These are phyloP conservation scores for Eimeria zaria DNA, from an alignment of 169 alveolate species.

Conservation along the genomic window DNA sequence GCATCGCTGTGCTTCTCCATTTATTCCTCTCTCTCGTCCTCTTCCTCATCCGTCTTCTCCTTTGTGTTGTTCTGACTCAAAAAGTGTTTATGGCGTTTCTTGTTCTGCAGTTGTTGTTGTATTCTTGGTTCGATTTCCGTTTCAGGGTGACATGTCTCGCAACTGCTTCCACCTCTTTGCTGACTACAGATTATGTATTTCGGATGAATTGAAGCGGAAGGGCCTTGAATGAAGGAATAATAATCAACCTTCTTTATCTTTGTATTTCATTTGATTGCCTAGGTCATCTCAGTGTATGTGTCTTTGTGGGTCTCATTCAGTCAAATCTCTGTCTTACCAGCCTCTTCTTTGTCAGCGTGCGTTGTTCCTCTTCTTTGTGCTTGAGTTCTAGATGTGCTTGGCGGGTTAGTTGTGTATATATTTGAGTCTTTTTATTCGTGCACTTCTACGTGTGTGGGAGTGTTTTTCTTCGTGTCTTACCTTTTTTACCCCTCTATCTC, in stretches of 20 bases:
- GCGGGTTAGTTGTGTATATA: neutral
- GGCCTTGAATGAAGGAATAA: constrained; percentile 2
- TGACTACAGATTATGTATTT: constrained; percentile 73
- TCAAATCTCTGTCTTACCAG: neutral
- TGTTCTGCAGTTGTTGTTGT: neutral
- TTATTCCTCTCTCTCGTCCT: neutral
- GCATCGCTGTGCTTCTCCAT: neutral
- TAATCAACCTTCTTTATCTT: neutral
- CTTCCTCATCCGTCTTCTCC: neutral
- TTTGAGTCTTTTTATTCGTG: too few relatives aligned
- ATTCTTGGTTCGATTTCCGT: neutral
- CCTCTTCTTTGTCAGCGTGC: neutral
- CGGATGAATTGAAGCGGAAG: constrained; percentile 62
- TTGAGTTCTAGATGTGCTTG: neutral
- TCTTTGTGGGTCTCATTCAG: neutral
- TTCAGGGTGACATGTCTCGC: constrained; percentile 61
- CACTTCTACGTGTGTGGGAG: neutral
- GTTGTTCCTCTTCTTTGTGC: neutral
- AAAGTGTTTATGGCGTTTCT: neutral
- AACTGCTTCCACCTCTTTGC: constrained; percentile 77
- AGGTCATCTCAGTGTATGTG: neutral
- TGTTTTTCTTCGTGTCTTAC: too few relatives aligned
- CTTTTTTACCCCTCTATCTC: neutral
- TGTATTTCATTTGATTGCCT: neutral
- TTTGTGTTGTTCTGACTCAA: too few relatives aligned